phyloP scores from a whole-genome alignment of 2,329 filamentous ascomycete species.

The Elsinoe fawcettii region DNA sequence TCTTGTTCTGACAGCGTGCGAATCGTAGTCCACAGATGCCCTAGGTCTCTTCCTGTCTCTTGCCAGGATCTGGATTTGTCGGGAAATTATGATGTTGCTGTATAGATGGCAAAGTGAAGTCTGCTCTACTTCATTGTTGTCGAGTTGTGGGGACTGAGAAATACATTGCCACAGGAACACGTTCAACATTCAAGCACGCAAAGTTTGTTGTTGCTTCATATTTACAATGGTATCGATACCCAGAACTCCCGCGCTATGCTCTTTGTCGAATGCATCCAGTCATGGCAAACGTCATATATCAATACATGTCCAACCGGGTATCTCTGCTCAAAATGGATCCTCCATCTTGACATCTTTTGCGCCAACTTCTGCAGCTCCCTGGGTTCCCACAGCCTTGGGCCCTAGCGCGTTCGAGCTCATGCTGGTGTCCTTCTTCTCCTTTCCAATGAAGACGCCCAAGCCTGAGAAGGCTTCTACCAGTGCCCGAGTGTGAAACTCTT shows the following conservation, averaged over 20 bases:
- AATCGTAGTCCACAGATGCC: too few relatives aligned
- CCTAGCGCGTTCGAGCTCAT: constrained; percentile 22
- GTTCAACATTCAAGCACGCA: background rate
- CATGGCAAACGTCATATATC: constrained; percentile 13
- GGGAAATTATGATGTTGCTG: too few relatives aligned
- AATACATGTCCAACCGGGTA: constrained; percentile 8
- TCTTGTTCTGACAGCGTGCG: too few relatives aligned
- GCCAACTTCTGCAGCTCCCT: constrained; percentile 49
- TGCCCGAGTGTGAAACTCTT: constrained; percentile 72
- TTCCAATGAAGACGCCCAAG: constrained; percentile 75
- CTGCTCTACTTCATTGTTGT: too few relatives aligned
- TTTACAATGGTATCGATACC: background rate
- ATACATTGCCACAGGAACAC: background rate
- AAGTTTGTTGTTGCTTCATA: background rate
- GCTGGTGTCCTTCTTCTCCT: constrained; percentile 50
- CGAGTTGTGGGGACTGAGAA: background rate
- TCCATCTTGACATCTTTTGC: constrained; percentile 46
- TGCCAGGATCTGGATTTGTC: too few relatives aligned
- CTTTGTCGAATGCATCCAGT: background rate
- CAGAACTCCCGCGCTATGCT: background rate
- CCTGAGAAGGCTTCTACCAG: constrained; percentile 87
- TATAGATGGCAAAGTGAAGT: too few relatives aligned
- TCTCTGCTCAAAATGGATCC: constrained; percentile 31
- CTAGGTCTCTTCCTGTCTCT: too few relatives aligned
- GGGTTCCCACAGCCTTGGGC: constrained; percentile 27